Conservation (phyloP, 2,329 filamentous ascomycete species). For the Geosmithia flava region DNA sequence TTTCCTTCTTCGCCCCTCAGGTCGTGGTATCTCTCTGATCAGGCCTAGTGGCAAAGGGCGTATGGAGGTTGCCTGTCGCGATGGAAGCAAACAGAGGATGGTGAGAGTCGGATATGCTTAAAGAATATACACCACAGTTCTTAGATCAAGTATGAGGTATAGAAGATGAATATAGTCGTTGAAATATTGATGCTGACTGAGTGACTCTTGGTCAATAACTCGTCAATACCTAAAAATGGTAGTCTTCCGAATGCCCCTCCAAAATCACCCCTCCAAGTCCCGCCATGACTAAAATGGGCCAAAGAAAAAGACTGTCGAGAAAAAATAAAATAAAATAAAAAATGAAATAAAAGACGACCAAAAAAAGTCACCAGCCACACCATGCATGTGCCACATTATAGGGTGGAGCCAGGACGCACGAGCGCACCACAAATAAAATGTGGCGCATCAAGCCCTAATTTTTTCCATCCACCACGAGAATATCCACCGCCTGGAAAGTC, state of each 20-base stretch:
- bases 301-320: neutral
- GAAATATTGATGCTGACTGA: neutral
- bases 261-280: neutral
- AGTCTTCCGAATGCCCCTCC: neutral
- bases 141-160: neutral
- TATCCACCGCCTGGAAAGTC: slow-evolving; percentile 1
- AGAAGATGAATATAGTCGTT: neutral
- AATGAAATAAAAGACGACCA: neutral
- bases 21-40: neutral
- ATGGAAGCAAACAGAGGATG: neutral
- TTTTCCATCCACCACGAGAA: slow-evolving; percentile 17
- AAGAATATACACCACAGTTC: neutral
- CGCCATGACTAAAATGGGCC: neutral
- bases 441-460: slow-evolving; percentile 24
- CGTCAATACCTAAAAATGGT: neutral
- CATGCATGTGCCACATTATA: neutral
- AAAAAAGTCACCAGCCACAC: slow-evolving; percentile 4
- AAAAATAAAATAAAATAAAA: neutral
- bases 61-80: neutral
- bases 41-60: neutral
- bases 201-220: neutral
- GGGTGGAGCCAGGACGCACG: neutral
- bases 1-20: neutral
- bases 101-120: neutral
- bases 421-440: neutral